Evolutionary conservation across 331 rosid genomes (phyloP), one percentile per base, ranked within the genome.

Genomic region (Quercus tomentella): DNA sequence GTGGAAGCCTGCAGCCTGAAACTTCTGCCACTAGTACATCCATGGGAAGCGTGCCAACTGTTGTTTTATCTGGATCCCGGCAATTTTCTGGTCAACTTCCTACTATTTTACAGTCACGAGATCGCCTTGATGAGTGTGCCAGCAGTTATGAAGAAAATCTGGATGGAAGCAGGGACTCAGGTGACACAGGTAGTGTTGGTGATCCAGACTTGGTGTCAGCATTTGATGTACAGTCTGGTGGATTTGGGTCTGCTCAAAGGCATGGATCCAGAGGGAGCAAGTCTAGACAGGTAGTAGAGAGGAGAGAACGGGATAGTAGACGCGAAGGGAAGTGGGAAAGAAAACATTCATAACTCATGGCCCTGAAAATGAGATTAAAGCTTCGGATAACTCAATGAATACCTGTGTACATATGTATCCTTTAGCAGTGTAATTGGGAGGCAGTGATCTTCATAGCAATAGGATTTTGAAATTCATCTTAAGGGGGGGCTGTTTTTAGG

Each of bases 311-410:
- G 45, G 98, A 92, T 23, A 85, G 61, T 73, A 89, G 98, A 67
- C 95, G 97, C 1, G 98, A 94, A 88, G 94, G 97, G 35, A 94
- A 94, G 84, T 94, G 98, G 98, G 98, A 94, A 89, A 91, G 98
- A 77, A 94, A 94, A 80, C 97, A 92, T 82, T 91, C 45, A 76
- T 88, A 82, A 82, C 77, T 37, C 26, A 6, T 33, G 63, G 52
- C 51, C 72, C 1, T 14, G 62, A 20, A 72, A 67, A 18, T 23
- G 72, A 35, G 52, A 15, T 35, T 15, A 67, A 67, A 67, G 7
- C 70, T 28, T 35, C 1, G 72, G 72, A n/a, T 67, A 18, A 33
- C 52, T 67, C 4, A 49, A 49, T 33, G 16, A 4, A 35, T 33
- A 30, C n/a, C 7, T 10, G 5, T 33, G n/a, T 35, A 5, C 30